Evolutionary conservation across 176 grass and related monocot species (phyloP), one percentile per base, ranked within the genome.

Genomic region (Guadua angustifolia): DNA sequence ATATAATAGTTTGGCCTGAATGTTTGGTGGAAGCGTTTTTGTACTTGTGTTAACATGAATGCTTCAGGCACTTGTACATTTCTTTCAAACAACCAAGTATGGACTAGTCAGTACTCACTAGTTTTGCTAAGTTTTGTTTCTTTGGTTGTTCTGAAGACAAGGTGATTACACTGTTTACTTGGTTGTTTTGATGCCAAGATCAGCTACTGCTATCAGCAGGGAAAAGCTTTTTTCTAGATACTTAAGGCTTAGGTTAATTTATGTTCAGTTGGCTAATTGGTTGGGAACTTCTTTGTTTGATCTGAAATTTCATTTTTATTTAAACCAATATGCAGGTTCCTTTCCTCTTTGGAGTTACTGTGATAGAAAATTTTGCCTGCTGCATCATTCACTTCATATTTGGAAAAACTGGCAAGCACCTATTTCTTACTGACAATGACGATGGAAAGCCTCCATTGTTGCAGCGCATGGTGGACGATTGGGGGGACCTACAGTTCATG

Each of bases 331-430:
- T 87, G 40, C 79, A 99, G 96, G 96, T 99, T 83, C 96, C 96
- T 80, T 99, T 99, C 89, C 91, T 95, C 81, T 95, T 99, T 71
- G 96, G 96, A 36, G 73, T 99, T 46, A 89, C 93, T 35, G 93
- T 86, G 18, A 84, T 95, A 47, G 96, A 99, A 86, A 99, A 84
- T 47, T 86, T 95, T 78, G 93, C 96, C 1, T 90, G 86, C 79
- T 78, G 38, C 88, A 87, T 99, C 51, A 95, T 99, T 90, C 93
- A 95, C 79, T 89, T 93, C 51, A 99, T 99, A 87, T 99, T 99
- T 66, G 88, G 93, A 95, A 88, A 81, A 88, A 99, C 96, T 22
- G 96, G 96, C 26, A 99, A 91, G 81, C 96, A 99, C 89, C 83
- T 99, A 46, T 99, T 99, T 83, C 78, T 99, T 61, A 90, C 87